A percentile compares a stretch with the other conserved stretches of the same genome.
Evolutionary conservation across 2,329 filamentous ascomycete species (phyloP).

Genomic region (Cladophialophora yegresii): DNA sequence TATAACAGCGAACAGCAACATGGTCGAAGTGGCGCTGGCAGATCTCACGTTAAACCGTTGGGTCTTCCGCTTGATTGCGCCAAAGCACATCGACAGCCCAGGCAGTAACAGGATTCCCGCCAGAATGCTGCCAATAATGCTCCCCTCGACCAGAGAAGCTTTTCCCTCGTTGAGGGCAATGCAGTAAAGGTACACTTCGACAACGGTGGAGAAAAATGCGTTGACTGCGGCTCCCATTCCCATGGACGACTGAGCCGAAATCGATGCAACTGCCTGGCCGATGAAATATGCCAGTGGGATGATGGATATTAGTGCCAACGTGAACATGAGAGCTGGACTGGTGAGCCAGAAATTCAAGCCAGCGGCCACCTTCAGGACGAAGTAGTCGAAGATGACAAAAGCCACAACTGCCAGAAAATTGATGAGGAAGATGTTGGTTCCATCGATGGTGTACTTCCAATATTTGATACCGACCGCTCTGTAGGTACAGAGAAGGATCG

Average conservation of each 20-base stretch:
- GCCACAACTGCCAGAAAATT: conserved; percentile 92
- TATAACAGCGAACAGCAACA: conserved; percentile 94
- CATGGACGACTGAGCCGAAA: conserved; percentile 98
- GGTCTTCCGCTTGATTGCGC: conserved; percentile 95
- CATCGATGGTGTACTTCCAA: conserved; percentile 99
- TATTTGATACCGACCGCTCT: conserved; percentile 91
- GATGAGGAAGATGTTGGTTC: conserved; percentile 98
- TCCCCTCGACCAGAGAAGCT: conserved; percentile 88
- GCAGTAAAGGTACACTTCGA: conserved; percentile 97
- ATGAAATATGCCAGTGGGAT: conserved; percentile 98
- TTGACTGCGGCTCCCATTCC: conserved; percentile 95
- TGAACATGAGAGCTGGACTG: conserved; percentile 81
- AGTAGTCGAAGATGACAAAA: conserved; percentile 93
- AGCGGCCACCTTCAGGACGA: conserved; percentile 69
- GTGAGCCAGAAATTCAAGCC: conserved; percentile 73
- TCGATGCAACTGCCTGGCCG: conserved; percentile 95
- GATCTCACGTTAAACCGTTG: conserved; percentile 97
- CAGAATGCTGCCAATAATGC: conserved; percentile 96
- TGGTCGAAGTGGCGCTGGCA: conserved; percentile 94
- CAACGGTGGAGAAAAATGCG: conserved; percentile 95
- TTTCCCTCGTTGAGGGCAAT: conserved; percentile 92
- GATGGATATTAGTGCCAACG: conserved; percentile 81
- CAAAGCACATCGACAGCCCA: conserved; percentile 97
- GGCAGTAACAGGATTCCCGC: conserved; percentile 93
- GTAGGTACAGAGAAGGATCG: conserved; percentile 94